Evolutionary conservation across 2,329 filamentous ascomycete species (phyloP).

Genomic region (Alternaria panax): DNA sequence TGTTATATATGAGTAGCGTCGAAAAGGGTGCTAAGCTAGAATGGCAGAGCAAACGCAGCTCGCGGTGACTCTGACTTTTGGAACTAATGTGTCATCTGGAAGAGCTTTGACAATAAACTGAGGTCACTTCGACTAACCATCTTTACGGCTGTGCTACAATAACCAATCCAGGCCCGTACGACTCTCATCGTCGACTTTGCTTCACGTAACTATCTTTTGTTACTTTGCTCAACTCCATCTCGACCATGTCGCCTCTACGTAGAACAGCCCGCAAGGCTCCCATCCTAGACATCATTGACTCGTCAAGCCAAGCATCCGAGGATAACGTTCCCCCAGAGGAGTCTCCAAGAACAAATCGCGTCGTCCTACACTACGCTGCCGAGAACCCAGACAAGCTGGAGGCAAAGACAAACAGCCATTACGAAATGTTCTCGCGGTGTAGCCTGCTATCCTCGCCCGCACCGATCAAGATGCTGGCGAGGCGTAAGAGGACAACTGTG

Average conservation of each 20-base stretch:
- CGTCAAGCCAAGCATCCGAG: background rate
- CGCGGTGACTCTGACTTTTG: background rate
- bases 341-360: background rate
- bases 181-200: background rate
- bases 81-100: background rate
- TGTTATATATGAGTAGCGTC: background rate
- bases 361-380: background rate
- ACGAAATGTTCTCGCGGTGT: background rate
- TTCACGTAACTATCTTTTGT: background rate
- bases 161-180: background rate
- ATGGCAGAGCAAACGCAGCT: background rate
- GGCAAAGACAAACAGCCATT: background rate
- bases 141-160: background rate
- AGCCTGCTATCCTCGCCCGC: background rate
- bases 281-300: background rate
- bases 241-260: background rate
- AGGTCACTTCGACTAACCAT: background rate
- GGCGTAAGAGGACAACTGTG: background rate
- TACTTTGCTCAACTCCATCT: accelerated
- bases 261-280: background rate
- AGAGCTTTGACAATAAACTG: background rate
- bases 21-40: background rate
- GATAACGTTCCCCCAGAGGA: background rate
- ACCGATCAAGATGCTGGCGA: background rate
- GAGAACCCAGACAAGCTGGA: background rate